Base-by-base conservation (phyloP, 768 basidiomycete genomes). In the Lactifluus volemus region DNA sequence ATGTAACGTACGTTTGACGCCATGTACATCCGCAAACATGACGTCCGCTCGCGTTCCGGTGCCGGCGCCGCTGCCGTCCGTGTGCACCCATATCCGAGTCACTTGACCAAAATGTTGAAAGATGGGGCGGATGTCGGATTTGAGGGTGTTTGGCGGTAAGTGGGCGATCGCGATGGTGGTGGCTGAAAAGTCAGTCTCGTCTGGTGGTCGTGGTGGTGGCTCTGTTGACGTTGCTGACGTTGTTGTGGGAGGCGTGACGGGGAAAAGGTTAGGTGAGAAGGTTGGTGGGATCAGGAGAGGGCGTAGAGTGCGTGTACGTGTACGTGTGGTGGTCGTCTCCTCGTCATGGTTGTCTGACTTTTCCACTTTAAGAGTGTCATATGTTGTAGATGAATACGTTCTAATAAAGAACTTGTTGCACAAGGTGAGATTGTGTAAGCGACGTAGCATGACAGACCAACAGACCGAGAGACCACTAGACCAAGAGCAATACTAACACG, bases 51-150 rank as follows among this genome's bases (percentile, higher is more conserved):
- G 11, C 3, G 19, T 34, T 5, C 25, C 25, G 25, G 25, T 25
- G 25, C 25, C 25, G 2, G 25, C 25, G 2, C 25, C 25, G 25
- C 25, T 25, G 25, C 51, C 61, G 25, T 17, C 45, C 2, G 30
- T n/a, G 14, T 19, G 30, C 2, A 58, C 4, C 3, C 41, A 1
- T 30, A 62, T 49, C 44, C 45, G 50, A 36, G 3, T 32, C 30
- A 62, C 19, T 4, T 57, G 51, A 11, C 61, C 61, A 9, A 53
- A 58, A 4, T 15, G 61, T 15, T 58, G 51, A 7, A 62, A n/a
- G n/a, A n/a, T n/a, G n/a, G n/a, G n/a, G n/a, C n/a, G n/a, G n/a
- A n/a, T n/a, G n/a, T n/a, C n/a, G n/a, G n/a, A n/a, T n/a, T n/a
- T n/a, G n/a, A n/a, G n/a, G n/a, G n/a, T n/a, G n/a, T n/a, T n/a